phyloP scores from a whole-genome alignment of 345 rosid species.

The Trapa bicornis region DNA sequence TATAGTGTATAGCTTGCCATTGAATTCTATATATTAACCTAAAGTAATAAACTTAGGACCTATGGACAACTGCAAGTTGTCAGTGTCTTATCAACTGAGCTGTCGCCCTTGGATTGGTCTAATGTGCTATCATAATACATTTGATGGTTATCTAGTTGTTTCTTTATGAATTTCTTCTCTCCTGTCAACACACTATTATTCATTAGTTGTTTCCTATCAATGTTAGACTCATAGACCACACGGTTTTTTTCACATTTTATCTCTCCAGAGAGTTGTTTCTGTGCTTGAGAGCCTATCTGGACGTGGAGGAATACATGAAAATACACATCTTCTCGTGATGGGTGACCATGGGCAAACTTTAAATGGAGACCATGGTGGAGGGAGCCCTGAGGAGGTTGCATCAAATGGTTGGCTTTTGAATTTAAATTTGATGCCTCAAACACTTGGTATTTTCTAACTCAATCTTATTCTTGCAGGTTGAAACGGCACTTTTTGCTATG shows the following conservation, averaged over 20 bases:
- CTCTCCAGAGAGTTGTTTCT: slow-evolving; percentile 47
- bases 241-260: neutral
- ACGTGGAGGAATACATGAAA: slow-evolving; percentile 75
- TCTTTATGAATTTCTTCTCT: neutral
- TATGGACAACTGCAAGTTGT: too few relatives aligned
- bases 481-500: slow-evolving; percentile 84
- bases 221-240: neutral
- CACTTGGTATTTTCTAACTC: slow-evolving; percentile 10
- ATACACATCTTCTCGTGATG: slow-evolving; percentile 77
- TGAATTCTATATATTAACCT: too few relatives aligned
- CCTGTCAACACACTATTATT: neutral
- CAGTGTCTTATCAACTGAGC: too few relatives aligned
- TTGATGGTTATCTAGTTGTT: neutral
- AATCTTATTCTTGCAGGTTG: slow-evolving; percentile 45
- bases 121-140: neutral
- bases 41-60: too few relatives aligned
- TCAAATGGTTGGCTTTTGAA: slow-evolving; percentile 5
- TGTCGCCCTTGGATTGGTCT: too few relatives aligned
- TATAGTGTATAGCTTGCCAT: too few relatives aligned
- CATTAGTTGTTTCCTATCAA: neutral
- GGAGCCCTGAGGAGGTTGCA: slow-evolving; percentile 77
- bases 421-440: neutral
- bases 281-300: slow-evolving; percentile 51
- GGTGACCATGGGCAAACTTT: slow-evolving; percentile 97
- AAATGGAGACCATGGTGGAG: slow-evolving; percentile 99